Conservation (phyloP, 148 eudicot species). For the Limonium bicolor region DNA sequence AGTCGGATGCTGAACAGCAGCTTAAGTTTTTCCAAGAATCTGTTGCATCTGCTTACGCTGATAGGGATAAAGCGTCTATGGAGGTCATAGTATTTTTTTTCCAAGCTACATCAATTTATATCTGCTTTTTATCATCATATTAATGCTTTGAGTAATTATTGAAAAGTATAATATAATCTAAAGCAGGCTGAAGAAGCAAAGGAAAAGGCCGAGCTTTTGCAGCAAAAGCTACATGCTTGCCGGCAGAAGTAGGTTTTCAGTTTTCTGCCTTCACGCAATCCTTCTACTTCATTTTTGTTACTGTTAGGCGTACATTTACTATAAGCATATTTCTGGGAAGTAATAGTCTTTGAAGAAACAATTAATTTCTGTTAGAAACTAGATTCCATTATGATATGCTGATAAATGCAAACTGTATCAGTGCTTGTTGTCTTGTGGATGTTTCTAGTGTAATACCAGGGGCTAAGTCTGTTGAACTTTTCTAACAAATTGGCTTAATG, state of each 20-base stretch:
- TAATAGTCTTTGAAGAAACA: too few species aligned
- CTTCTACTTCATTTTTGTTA: too few species aligned
- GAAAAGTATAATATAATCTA: constrained; percentile 8
- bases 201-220: constrained; percentile 55
- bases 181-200: constrained; percentile 80
- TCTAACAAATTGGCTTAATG: too few species aligned
- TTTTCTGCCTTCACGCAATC: too few species aligned
- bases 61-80: constrained; percentile 73
- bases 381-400: too few species aligned
- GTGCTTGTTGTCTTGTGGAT: too few species aligned
- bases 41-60: constrained; percentile 76
- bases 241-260: constrained; percentile 64
- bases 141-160: constrained; percentile 6
- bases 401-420: too few species aligned
- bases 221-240: constrained; percentile 29
- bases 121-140: neutral
- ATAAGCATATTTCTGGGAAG: too few species aligned
- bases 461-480: too few species aligned
- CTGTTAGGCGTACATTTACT: neutral
- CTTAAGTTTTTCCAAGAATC: constrained; percentile 65
- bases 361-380: too few species aligned
- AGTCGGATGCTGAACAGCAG: constrained; percentile 62
- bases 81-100: constrained; percentile 43
- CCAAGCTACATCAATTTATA: neutral
- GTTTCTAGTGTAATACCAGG: too few species aligned